Evolutionary conservation across 75 land plant genomes (phyloP).

Genomic region (Cupressus sempervirens): DNA sequence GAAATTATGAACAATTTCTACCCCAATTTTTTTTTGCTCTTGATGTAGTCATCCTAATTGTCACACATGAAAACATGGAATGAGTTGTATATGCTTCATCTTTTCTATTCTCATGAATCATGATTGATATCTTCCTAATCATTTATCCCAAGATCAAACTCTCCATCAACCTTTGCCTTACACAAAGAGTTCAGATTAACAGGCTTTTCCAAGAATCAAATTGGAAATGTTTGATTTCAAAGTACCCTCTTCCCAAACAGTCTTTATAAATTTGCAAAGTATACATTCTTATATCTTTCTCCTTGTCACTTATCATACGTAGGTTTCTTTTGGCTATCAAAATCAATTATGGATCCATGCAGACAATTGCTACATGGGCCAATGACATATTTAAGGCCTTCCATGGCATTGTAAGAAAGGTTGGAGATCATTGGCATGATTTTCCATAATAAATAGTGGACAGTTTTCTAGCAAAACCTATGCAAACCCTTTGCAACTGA

Average conservation of each 20-base stretch:
- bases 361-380: too few relatives aligned
- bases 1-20: neutral
- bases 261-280: conserved; percentile 43
- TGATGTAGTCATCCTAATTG: neutral
- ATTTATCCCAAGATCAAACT: neutral
- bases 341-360: too few relatives aligned
- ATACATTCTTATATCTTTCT: conserved; percentile 6
- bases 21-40: neutral
- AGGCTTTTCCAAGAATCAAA: neutral
- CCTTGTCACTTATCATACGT: neutral
- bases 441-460: too few relatives aligned
- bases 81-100: neutral
- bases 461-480: too few relatives aligned
- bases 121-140: neutral
- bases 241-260: conserved; percentile 53
- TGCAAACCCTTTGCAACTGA: too few relatives aligned
- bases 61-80: neutral
- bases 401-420: too few relatives aligned
- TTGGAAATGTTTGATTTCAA: neutral
- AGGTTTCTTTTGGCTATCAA: conserved; percentile 37
- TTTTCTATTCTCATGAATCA: neutral
- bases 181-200: neutral
- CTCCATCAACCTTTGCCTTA: neutral
- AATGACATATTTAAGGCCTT: too few relatives aligned
- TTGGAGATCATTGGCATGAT: too few relatives aligned